Evolutionary conservation across 1,284 basidiomycete genomes (phyloP).

Genomic region (Tranzscheliella williamsii): DNA sequence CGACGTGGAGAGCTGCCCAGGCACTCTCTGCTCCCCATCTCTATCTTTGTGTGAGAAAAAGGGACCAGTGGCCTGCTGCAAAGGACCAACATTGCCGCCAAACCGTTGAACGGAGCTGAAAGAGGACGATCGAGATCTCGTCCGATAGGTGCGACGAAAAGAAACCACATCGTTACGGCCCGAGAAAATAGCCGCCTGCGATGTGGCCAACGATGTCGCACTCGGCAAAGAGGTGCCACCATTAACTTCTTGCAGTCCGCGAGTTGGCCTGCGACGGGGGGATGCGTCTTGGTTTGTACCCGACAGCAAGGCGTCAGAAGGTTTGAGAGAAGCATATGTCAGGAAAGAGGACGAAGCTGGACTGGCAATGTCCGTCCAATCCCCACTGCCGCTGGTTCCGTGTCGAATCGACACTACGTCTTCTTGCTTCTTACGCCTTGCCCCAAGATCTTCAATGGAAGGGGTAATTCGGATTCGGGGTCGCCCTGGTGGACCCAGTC

Average conservation of each 20-base stretch:
- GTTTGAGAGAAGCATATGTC: conserved; percentile 10
- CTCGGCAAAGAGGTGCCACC: background rate
- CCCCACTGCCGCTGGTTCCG: conserved; percentile 1
- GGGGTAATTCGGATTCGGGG: conserved; percentile 54
- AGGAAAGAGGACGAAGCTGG: conserved; percentile 3
- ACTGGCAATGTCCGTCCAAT: conserved; percentile 22
- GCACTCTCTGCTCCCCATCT: too few relatives aligned
- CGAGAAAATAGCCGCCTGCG: too few relatives aligned
- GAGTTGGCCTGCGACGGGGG: too few relatives aligned
- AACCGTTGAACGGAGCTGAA: conserved; percentile 8
- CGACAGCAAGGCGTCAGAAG: conserved; percentile 18
- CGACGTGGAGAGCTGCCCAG: too few relatives aligned
- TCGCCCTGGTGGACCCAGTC: conserved; percentile 9
- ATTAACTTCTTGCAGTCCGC: too few relatives aligned
- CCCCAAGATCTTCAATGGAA: conserved; percentile 48
- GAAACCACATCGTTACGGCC: too few relatives aligned
- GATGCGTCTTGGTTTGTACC: too few relatives aligned
- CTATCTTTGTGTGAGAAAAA: too few relatives aligned
- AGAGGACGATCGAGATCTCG: conserved; percentile 16
- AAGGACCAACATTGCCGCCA: background rate
- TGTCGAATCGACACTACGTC: conserved; percentile 11
- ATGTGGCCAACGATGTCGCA: too few relatives aligned
- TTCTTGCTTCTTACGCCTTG: conserved; percentile 24
- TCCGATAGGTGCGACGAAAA: too few relatives aligned
- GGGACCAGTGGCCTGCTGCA: conserved; percentile 6